Evolutionary conservation across 106 monocot genomes (phyloP).

Genomic region (Phalaenopsis aphrodite): DNA sequence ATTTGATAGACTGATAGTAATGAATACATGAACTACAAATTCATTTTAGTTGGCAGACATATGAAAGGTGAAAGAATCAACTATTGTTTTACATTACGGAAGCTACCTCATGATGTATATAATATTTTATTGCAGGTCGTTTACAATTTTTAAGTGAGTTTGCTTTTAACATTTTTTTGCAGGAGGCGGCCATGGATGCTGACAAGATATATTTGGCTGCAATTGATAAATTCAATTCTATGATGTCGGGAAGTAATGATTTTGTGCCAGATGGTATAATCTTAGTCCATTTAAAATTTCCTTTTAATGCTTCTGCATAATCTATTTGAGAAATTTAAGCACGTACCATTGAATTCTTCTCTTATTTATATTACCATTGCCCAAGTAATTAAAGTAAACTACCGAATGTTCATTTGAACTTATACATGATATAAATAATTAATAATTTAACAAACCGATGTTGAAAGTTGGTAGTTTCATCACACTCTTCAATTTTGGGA

Average conservation of each 20-base stretch:
- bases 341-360: too few relatives aligned
- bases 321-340: too few relatives aligned
- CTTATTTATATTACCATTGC: too few relatives aligned
- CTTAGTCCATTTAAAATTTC: not conserved
- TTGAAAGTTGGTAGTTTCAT: too few relatives aligned
- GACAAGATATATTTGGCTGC: constrained; percentile 92
- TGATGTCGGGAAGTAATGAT: constrained; percentile 52
- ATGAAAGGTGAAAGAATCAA: not conserved
- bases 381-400: too few relatives aligned
- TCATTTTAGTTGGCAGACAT: not conserved
- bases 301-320: too few relatives aligned
- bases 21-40: not conserved
- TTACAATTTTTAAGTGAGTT: not conserved
- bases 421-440: too few relatives aligned
- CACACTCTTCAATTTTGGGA: not conserved
- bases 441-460: too few relatives aligned
- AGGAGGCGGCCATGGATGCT: constrained; percentile 66
- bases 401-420: too few relatives aligned
- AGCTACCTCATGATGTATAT: not conserved
- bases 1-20: not conserved
- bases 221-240: constrained; percentile 94
- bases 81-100: not conserved
- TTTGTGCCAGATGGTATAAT: constrained; percentile 63
- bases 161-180: constrained; percentile 2
- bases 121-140: not conserved